These are phyloP conservation scores for Dipteronia sinensis DNA, from an alignment of 345 rosid genomes.

Conservation along the genomic window DNA sequence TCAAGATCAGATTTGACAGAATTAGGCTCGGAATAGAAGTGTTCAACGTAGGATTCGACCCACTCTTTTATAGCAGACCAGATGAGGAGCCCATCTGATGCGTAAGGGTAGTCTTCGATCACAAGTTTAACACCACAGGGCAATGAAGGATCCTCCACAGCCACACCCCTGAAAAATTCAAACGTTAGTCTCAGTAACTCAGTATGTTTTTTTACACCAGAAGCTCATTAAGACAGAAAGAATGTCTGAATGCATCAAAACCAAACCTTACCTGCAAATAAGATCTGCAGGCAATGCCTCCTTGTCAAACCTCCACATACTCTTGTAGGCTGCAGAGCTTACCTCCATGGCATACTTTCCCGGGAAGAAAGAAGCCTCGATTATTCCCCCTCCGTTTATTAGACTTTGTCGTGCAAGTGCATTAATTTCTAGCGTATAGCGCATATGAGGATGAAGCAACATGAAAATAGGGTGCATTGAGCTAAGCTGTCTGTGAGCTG, in stretches of 20 bases:
- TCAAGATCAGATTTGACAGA: slow-evolving; percentile 68
- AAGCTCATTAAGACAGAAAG: background rate
- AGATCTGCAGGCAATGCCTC: slow-evolving; percentile 97
- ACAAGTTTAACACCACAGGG: slow-evolving; percentile 74
- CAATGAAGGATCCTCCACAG: slow-evolving; percentile 78
- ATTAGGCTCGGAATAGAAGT: slow-evolving; percentile 66
- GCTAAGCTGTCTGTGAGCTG: slow-evolving; percentile 86
- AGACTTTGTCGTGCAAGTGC: slow-evolving; percentile 89
- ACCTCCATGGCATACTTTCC: slow-evolving; percentile 84
- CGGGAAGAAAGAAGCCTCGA: slow-evolving; percentile 83
- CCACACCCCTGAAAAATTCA: slow-evolving; percentile 71
- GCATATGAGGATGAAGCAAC: slow-evolving; percentile 90
- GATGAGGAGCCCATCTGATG: slow-evolving; percentile 83
- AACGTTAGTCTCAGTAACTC: background rate
- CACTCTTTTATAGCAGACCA: slow-evolving; percentile 84
- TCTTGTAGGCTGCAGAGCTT: slow-evolving; percentile 90
- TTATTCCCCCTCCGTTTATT: slow-evolving; percentile 90
- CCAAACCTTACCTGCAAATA: slow-evolving; percentile 57
- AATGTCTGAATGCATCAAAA: background rate
- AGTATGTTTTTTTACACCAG: slow-evolving; percentile 2
- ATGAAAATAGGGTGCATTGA: slow-evolving; percentile 84
- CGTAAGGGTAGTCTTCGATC: slow-evolving; percentile 93
- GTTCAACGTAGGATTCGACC: slow-evolving; percentile 70
- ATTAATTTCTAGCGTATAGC: slow-evolving; percentile 88
- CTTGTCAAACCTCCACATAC: slow-evolving; percentile 83